Evolutionary conservation across 2,329 filamentous ascomycete genomes (phyloP).

Genomic region (Trichoderma sp.): DNA sequence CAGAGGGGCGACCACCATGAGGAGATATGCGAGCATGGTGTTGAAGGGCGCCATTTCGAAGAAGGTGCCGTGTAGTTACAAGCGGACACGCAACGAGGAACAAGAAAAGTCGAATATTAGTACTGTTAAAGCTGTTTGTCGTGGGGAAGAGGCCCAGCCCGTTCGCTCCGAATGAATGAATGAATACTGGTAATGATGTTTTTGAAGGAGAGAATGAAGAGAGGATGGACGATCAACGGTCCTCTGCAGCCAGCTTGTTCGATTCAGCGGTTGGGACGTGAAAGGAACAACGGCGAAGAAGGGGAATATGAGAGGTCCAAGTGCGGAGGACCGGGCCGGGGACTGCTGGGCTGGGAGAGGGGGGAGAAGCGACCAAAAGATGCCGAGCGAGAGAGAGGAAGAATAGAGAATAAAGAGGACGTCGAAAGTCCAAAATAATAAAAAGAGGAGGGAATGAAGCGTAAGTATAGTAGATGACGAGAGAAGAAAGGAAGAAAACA

Average conservation of each 20-base stretch:
- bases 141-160: slow-evolving; percentile 26
- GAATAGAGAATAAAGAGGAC: background rate
- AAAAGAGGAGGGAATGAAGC: slow-evolving; percentile 28
- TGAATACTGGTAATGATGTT: slow-evolving; percentile 9
- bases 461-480: slow-evolving; percentile 27
- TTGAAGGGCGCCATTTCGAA: slow-evolving; percentile 35
- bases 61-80: background rate
- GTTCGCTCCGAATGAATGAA: slow-evolving; percentile 16
- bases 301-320: slow-evolving; percentile 17
- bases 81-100: background rate
- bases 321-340: slow-evolving; percentile 26
- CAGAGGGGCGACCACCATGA: slow-evolving; percentile 35
- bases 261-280: slow-evolving; percentile 32
- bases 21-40: slow-evolving; percentile 34
- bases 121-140: background rate
- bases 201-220: background rate
- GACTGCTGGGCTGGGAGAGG: slow-evolving; percentile 28
- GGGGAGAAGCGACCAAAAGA: slow-evolving; percentile 12
- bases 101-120: slow-evolving; percentile 11
- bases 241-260: slow-evolving; percentile 36
- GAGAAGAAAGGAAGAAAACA: slow-evolving; percentile 33
- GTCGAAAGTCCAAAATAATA: slow-evolving; percentile 11
- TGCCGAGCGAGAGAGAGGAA: no score
- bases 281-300: slow-evolving; percentile 30
- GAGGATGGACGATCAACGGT: slow-evolving; percentile 41